Base-by-base conservation (phyloP, 495 filamentous ascomycete species). In the Opeltia flavorubescens region DNA sequence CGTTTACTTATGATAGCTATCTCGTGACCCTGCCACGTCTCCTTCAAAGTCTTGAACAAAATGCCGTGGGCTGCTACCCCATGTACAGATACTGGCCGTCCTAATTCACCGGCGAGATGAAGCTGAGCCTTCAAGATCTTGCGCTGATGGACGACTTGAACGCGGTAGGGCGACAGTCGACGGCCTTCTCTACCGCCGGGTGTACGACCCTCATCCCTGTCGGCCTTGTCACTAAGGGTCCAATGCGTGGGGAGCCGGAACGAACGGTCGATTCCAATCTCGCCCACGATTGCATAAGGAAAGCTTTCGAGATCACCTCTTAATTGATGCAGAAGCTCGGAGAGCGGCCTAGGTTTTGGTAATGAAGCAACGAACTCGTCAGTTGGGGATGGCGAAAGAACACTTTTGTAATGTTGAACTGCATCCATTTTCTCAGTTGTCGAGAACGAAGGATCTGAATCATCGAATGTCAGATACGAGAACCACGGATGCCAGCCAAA, bases 401-500 rank as follows among this genome's bases (percentile, higher is more conserved):
- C 82, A 12, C 62, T 59, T 34, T 64, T 65, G 60, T 95, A 95
- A 58, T 96, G 89, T 1, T 62, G 60, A 47, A 68, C 61, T 65
- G 88, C 83, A n/a, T 60, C 55, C 23, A 48, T 43, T 12, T 25
- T 35, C 47, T 13, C 25, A 18, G 9, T 4, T n/a, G 35, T 18
- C 2, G 23, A 33, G 35, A 0, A 23, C 47, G 21, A 4, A 55
- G 39, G 56, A 26, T 55, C 57, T 9, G 56, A 52, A 52, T 86
- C 81, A 55, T 88, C 78, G 52, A 77, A 76, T 46, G 94, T 74
- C 51, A 93, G 83, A 59, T 98, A 72, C 1, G 89, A 91, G 63
- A 96, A 98, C 91, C 91, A 98, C 1, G 93, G 93, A 61, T 98
- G 91, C 87, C 89, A 95, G n/a, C 91, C 91, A 65, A 95, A 98